Evolutionary conservation across 768 basidiomycete species (phyloP).

Genomic region (Russula griseocarnosa): DNA sequence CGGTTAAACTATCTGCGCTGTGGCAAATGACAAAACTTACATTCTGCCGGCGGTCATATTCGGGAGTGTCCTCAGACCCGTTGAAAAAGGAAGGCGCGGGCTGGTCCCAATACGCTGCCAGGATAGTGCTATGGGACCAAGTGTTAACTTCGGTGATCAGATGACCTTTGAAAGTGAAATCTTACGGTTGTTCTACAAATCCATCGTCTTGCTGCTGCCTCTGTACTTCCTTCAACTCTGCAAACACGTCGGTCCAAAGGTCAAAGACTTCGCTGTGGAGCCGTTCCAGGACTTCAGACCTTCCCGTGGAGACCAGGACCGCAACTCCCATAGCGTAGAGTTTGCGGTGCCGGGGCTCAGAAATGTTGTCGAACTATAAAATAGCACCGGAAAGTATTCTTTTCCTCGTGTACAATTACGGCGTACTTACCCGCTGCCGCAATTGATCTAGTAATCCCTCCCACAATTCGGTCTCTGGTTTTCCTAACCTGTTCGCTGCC

Average conservation of each 20-base stretch:
- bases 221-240: slow-evolving; percentile 72
- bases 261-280: slow-evolving; percentile 76
- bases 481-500: slow-evolving; percentile 46
- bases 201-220: slow-evolving; percentile 33
- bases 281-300: slow-evolving; percentile 65
- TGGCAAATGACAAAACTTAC: slow-evolving; percentile 41
- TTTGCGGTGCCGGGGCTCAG: slow-evolving; percentile 80
- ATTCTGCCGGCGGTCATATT: slow-evolving; percentile 68
- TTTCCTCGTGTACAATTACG: not conserved
- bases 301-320: slow-evolving; percentile 68
- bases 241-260: slow-evolving; percentile 85
- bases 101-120: slow-evolving; percentile 69
- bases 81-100: slow-evolving; percentile 57
- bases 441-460: slow-evolving; percentile 72
- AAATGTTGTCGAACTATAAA: slow-evolving; percentile 83
- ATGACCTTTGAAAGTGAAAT: not conserved
- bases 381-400: slow-evolving; percentile 1
- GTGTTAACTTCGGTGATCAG: not conserved
- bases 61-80: slow-evolving; percentile 64
- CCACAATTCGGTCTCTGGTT: slow-evolving; percentile 54
- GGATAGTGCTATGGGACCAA: slow-evolving; percentile 32
- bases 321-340: slow-evolving; percentile 80
- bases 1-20: not conserved
- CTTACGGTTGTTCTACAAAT: slow-evolving; percentile 13
- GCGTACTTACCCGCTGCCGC: slow-evolving; percentile 64